Percentiles rank a stretch among this genome's conserved stretches.
Conservation (phyloP, 768 basidiomycete species). For the Mycena vitilis region DNA sequence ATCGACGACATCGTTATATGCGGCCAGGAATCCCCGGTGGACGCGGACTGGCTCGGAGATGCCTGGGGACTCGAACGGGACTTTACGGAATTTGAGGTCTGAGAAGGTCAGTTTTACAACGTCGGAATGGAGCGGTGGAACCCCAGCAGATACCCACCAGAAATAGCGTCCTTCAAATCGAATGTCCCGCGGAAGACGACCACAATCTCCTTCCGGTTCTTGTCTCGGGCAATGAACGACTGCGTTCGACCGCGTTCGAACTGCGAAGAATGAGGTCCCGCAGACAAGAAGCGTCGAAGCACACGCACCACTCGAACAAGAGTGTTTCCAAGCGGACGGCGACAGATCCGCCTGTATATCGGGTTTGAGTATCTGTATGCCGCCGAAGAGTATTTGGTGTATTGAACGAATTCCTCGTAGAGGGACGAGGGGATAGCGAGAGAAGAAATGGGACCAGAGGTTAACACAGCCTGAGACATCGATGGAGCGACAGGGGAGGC, state of each 20-base stretch:
- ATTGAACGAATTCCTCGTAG: conserved; percentile 57
- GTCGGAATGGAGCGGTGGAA: too few species aligned
- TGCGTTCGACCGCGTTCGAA: conserved; percentile 27
- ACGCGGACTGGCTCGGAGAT: conserved; percentile 2
- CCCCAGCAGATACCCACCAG: neutral
- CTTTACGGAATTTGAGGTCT: neutral
- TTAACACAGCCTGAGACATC: too few species aligned
- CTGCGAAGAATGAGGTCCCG: neutral
- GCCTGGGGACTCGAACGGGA: conserved; percentile 11
- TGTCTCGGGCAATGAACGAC: conserved; percentile 41
- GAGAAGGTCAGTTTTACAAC: too few species aligned
- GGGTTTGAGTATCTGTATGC: conserved; percentile 57
- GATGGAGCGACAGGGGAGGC: too few species aligned
- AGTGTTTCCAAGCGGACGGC: conserved; percentile 59
- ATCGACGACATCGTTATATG: conserved; percentile 19
- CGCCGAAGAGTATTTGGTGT: conserved; percentile 63
- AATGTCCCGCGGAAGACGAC: conserved; percentile 40
- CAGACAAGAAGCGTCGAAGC: neutral
- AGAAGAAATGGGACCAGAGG: neutral
- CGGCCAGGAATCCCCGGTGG: conserved; percentile 17
- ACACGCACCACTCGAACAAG: conserved; percentile 52
- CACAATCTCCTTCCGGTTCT: conserved; percentile 37
- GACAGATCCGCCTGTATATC: too few species aligned
- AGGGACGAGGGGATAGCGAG: conserved; percentile 49
- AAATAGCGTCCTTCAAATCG: conserved; percentile 10